Conservation (phyloP, 495 filamentous ascomycete genomes). For the Elasticomyces elasticus region DNA sequence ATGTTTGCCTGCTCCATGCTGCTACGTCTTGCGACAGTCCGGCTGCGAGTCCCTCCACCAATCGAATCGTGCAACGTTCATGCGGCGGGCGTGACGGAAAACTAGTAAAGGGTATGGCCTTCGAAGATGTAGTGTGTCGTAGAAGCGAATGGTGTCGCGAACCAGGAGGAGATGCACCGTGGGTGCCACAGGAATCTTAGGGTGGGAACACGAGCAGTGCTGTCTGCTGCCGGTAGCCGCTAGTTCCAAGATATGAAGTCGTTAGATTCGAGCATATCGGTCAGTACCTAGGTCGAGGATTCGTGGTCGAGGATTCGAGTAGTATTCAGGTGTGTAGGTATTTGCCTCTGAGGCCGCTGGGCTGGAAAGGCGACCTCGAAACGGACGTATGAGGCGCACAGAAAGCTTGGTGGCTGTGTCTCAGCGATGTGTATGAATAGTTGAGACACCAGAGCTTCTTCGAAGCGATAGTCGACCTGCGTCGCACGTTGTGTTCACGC, state of each 20-base stretch:
- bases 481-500: background rate
- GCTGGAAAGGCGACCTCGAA: background rate
- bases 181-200: background rate
- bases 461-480: background rate
- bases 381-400: background rate
- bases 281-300: background rate
- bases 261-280: background rate
- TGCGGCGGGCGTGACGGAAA: background rate
- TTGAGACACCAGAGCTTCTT: background rate
- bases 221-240: background rate
- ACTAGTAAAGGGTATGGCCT: background rate
- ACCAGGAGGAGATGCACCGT: background rate
- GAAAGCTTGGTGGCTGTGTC: background rate
- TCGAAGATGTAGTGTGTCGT: background rate
- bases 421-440: background rate
- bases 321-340: background rate
- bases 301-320: background rate
- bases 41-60: background rate
- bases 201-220: background rate
- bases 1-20: constrained; percentile 13
- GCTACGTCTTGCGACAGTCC: background rate
- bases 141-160: background rate
- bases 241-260: background rate
- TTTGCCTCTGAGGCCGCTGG: background rate
- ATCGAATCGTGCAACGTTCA: background rate